Conservation (phyloP, 108 stramenopile genomes). For the Cyclotella sp. region DNA sequence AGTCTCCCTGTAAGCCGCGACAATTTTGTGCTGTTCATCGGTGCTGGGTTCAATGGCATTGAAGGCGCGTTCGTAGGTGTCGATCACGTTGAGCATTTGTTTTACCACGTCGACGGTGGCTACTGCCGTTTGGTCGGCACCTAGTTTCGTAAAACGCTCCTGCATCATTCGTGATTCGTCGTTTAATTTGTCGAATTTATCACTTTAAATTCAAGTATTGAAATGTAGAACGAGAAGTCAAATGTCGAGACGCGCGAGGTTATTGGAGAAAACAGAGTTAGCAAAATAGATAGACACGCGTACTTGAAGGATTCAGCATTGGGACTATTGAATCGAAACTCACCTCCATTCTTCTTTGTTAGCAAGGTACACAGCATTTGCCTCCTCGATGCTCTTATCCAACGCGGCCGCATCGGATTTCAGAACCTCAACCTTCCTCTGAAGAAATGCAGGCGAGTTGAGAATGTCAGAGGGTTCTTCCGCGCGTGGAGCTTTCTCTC, state of each 20-base stretch:
- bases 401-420: constrained; percentile 66
- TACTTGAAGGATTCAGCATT: too few species aligned
- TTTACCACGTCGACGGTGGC: constrained; percentile 69
- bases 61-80: constrained; percentile 90
- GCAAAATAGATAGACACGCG: too few species aligned
- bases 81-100: constrained; percentile 69
- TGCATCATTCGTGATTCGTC: constrained; percentile 55
- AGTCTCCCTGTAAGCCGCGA: constrained; percentile 69
- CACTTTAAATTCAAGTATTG: not conserved
- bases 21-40: constrained; percentile 69
- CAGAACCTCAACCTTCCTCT: constrained; percentile 82
- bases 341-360: constrained; percentile 82
- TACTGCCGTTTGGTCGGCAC: constrained; percentile 52
- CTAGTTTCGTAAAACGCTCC: constrained; percentile 70
- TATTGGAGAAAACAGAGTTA: not conserved
- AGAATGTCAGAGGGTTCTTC: constrained; percentile 61
- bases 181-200: constrained; percentile 19
- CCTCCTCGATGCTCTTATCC: constrained; percentile 66
- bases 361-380: constrained; percentile 57
- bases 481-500: not conserved
- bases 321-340: not conserved
- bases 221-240: too few species aligned
- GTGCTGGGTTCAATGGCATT: constrained; percentile 62
- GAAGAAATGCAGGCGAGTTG: constrained; percentile 84
- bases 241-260: not conserved